Percentiles rank a stretch among this genome's conserved stretches.
These are phyloP conservation scores for Stachybotrys echinatus DNA, from an alignment of 2,329 filamentous ascomycete species.

Conservation along the genomic window DNA sequence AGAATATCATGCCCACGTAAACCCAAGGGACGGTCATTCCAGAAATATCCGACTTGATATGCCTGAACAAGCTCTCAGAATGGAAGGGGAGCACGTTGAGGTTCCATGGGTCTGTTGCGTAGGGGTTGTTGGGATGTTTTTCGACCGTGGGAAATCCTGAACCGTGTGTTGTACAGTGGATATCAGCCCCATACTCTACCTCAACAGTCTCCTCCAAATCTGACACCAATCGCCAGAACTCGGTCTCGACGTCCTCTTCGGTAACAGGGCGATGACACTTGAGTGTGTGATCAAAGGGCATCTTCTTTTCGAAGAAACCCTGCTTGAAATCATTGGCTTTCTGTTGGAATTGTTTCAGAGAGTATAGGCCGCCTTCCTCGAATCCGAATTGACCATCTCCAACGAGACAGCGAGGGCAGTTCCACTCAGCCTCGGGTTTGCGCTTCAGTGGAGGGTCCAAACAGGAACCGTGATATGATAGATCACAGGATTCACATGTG, in stretches of 20 bases:
- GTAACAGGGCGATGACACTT: conserved; percentile 78
- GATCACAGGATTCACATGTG: conserved; percentile 87
- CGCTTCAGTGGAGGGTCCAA: conserved; percentile 78
- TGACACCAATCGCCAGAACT: conserved; percentile 94
- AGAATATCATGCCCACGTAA: conserved; percentile 99
- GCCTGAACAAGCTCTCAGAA: conserved; percentile 85
- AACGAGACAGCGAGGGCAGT: conserved; percentile 90
- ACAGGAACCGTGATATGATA: conserved; percentile 80
- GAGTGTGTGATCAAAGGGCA: conserved; percentile 78
- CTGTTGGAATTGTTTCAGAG: conserved; percentile 90
- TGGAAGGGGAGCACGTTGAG: conserved; percentile 88
- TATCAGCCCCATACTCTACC: conserved; percentile 96
- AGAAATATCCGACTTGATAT: conserved; percentile 97
- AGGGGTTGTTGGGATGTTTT: conserved; percentile 79
- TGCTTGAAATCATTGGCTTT: conserved; percentile 95
- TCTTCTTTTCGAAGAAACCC: conserved; percentile 84
- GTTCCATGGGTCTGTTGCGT: conserved; percentile 92
- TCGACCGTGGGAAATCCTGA: conserved; percentile 96
- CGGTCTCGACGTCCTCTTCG: conserved; percentile 91
- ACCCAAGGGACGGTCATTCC: conserved; percentile 99
- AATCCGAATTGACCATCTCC: conserved; percentile 97
- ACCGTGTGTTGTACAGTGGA: conserved; percentile 95
- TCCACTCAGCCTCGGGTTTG: conserved; percentile 85
- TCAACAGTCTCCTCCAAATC: conserved; percentile 94
- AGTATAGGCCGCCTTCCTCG: conserved; percentile 94